Evolutionary conservation across 345 rosid species (phyloP).

Genomic region (Microthlaspi erraticum): DNA sequence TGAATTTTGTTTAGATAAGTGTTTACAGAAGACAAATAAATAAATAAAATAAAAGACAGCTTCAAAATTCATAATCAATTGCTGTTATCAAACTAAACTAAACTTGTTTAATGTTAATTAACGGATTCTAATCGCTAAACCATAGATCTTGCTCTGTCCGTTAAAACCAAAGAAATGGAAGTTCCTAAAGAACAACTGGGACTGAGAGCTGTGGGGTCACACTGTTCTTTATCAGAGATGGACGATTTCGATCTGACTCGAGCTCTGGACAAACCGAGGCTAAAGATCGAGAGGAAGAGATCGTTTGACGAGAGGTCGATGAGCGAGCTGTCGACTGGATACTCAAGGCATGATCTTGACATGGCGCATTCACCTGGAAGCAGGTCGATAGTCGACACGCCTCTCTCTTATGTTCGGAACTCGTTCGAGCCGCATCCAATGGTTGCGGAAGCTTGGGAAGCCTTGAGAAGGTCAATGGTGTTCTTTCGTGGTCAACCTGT

Average conservation of each 20-base stretch:
- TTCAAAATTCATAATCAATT: not conserved
- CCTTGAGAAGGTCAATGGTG: conserved; percentile 69
- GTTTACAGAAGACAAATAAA: not conserved
- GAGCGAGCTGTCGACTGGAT: conserved; percentile 83
- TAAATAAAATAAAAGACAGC: conserved; percentile 2
- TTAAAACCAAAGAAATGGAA: conserved; percentile 49
- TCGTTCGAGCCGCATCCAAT: conserved; percentile 77
- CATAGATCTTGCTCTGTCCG: conserved; percentile 31
- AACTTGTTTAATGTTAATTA: conserved; percentile 13
- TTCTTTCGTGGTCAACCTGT: conserved; percentile 72
- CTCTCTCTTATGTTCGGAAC: conserved; percentile 78
- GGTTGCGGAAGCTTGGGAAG: conserved; percentile 86
- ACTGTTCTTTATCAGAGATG: conserved; percentile 73
- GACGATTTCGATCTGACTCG: conserved; percentile 81
- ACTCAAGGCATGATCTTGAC: conserved; percentile 54
- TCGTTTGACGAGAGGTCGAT: conserved; percentile 94
- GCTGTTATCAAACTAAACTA: conserved; percentile 12
- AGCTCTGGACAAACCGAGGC: conserved; percentile 83
- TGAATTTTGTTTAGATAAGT: conserved; percentile 18
- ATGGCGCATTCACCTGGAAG: conserved; percentile 66
- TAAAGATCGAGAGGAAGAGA: conserved; percentile 89
- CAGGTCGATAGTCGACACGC: conserved; percentile 82
- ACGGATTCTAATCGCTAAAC: conserved; percentile 3
- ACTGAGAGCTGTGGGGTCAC: conserved; percentile 67
- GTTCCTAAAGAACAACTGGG: conserved; percentile 54